phyloP scores from a whole-genome alignment of 2,329 filamentous ascomycete genomes.

The Curvularia verruculosa region DNA sequence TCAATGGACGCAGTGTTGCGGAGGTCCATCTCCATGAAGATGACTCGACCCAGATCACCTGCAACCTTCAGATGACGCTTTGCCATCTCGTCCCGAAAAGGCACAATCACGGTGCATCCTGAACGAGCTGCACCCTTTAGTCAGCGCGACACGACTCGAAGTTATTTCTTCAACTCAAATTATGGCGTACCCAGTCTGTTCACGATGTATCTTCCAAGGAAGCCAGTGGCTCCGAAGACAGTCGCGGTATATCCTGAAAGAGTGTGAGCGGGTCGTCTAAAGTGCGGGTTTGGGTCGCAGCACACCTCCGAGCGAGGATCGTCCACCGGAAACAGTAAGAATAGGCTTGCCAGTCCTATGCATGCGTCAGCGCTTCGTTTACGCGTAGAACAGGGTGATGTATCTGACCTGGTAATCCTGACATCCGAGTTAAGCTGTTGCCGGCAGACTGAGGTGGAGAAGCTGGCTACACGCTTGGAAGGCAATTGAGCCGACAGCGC shows the following conservation, averaged over 20 bases:
- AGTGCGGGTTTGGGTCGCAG: constrained; percentile 13
- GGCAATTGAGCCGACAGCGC: constrained; percentile 43
- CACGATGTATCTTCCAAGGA: constrained; percentile 95
- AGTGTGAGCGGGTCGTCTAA: constrained; percentile 39
- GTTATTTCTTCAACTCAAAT: background rate
- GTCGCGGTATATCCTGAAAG: constrained; percentile 86
- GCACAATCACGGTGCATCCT: constrained; percentile 92
- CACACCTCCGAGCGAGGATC: constrained; percentile 84
- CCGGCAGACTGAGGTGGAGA: constrained; percentile 38
- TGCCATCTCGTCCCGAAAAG: constrained; percentile 95
- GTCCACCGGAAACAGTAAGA: constrained; percentile 84
- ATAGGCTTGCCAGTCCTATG: constrained; percentile 89
- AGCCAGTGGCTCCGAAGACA: constrained; percentile 96
- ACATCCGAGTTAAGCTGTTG: constrained; percentile 71
- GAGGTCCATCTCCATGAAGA: constrained; percentile 94
- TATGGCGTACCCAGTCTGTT: constrained; percentile 76
- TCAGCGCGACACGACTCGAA: constrained; percentile 23
- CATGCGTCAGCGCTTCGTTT: constrained; percentile 17
- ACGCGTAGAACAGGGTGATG: background rate
- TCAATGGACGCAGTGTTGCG: constrained; percentile 95
- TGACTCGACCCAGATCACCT: constrained; percentile 89
- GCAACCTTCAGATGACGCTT: constrained; percentile 96
- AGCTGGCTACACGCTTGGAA: constrained; percentile 34
- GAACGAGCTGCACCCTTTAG: constrained; percentile 70
- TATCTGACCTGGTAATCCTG: constrained; percentile 70